These are phyloP conservation scores for Pugionium dolabratum DNA, from an alignment of 345 rosid genomes.

Conservation along the genomic window DNA sequence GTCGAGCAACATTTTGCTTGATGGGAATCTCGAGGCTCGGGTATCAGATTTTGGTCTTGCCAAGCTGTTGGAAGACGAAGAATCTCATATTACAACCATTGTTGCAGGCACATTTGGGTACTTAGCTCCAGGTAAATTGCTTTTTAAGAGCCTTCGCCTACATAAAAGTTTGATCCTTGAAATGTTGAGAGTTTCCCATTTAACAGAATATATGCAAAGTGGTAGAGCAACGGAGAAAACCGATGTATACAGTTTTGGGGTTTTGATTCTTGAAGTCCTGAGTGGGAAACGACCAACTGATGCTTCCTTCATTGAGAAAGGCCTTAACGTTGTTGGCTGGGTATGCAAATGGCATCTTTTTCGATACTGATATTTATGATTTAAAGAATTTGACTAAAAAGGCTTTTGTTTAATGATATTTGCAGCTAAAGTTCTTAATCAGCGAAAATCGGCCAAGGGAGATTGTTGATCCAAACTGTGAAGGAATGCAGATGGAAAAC, in stretches of 20 bases:
- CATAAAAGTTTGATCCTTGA: background rate
- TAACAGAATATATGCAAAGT: constrained; percentile 94
- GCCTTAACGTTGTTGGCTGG: constrained; percentile 98
- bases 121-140: constrained; percentile 81
- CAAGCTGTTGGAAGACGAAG: constrained; percentile 89
- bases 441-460: constrained; percentile 71
- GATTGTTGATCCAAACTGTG: constrained; percentile 70
- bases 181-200: background rate
- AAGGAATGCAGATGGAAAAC: constrained; percentile 57
- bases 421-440: constrained; percentile 84
- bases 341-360: constrained; percentile 46
- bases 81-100: constrained; percentile 95
- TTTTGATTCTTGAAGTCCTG: constrained; percentile 51
- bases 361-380: background rate
- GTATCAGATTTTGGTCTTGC: constrained; percentile 99
- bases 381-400: background rate
- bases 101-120: constrained; percentile 99
- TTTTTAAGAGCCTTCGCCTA: background rate
- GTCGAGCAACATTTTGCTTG: constrained; percentile 95
- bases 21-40: constrained; percentile 94
- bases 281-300: constrained; percentile 98
- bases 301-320: constrained; percentile 95
- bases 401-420: constrained; percentile 10
- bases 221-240: constrained; percentile 99
- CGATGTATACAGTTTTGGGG: constrained; percentile 74